A percentile compares a stretch with the other conserved stretches of the same genome.
These are phyloP conservation scores for Vitis hybrid DNA, from an alignment of 177 flowering plant species.

Conservation along the genomic window DNA sequence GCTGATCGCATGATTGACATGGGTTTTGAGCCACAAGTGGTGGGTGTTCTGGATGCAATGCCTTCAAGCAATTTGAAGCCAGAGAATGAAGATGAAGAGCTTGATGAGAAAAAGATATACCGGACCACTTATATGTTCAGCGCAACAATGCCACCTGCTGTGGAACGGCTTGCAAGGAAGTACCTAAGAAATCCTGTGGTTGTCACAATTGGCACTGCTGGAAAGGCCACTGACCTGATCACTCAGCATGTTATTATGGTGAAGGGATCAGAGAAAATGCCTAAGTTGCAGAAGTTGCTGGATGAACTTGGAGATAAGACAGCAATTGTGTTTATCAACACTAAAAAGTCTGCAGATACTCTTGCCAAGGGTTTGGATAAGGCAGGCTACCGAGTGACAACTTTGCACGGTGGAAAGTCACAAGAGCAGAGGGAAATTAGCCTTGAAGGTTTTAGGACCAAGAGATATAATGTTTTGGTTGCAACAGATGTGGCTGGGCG, in stretches of 20 bases:
- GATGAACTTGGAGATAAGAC: conserved; percentile 81
- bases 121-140: conserved; percentile 88
- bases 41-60: conserved; percentile 85
- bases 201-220: conserved; percentile 82
- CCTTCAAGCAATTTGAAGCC: conserved; percentile 85
- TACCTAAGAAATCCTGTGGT: conserved; percentile 83
- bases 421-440: conserved; percentile 88
- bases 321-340: conserved; percentile 79
- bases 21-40: conserved; percentile 84
- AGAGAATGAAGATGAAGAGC: conserved; percentile 87
- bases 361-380: conserved; percentile 65
- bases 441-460: conserved; percentile 77
- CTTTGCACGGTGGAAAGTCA: conserved; percentile 85
- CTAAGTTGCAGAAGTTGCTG: conserved; percentile 49
- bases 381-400: conserved; percentile 67
- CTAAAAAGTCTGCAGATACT: conserved; percentile 65
- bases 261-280: conserved; percentile 70
- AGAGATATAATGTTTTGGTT: conserved; percentile 75
- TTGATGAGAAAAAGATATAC: conserved; percentile 73
- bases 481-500: conserved; percentile 91
- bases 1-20: conserved; percentile 86
- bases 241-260: conserved; percentile 71
- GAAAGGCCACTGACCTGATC: conserved; percentile 75
- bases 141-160: conserved; percentile 89
- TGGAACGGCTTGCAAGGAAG: conserved; percentile 82